Conservation (phyloP, 495 filamentous ascomycete species). For the Lineolata rhizophorae region DNA sequence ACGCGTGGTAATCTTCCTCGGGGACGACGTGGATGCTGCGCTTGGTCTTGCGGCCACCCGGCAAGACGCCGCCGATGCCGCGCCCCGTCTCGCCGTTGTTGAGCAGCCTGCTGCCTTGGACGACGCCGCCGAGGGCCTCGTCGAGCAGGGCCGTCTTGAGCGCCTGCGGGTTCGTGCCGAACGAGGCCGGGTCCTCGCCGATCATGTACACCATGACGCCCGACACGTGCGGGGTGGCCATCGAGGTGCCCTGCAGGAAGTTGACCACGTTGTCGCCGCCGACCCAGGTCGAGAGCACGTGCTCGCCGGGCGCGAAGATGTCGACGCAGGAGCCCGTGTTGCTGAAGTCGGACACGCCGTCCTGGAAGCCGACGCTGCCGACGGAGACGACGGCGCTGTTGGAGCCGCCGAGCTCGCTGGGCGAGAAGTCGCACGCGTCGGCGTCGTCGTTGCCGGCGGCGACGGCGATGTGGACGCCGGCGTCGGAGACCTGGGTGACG, state of each 20-base stretch:
- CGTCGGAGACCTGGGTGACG: constrained; percentile 40
- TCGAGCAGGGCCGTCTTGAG: too few species aligned
- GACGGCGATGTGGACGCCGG: constrained; percentile 89
- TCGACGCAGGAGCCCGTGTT: constrained; percentile 23
- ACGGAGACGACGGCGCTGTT: constrained; percentile 17
- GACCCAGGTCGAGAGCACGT: constrained; percentile 18
- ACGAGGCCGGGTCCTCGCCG: too few species aligned
- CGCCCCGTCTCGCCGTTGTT: too few species aligned
- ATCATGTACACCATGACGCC: constrained; percentile 29
- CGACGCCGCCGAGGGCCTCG: too few species aligned
- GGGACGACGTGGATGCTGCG: too few species aligned
- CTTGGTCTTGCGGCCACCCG: too few species aligned
- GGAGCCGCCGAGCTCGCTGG: constrained; percentile 15
- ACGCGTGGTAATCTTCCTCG: too few species aligned
- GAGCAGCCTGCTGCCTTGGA: too few species aligned
- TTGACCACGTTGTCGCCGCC: constrained; percentile 14
- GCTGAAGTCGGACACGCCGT: constrained; percentile 15
- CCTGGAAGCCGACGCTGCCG: constrained; percentile 16
- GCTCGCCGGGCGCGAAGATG: constrained; percentile 22
- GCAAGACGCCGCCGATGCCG: too few species aligned
- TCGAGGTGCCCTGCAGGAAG: constrained; percentile 18
- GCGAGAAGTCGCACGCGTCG: constrained; percentile 37
- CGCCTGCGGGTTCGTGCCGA: too few species aligned
- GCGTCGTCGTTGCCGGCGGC: constrained; percentile 97
- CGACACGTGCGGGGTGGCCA: constrained; percentile 26